phyloP scores from a whole-genome alignment of 768 basidiomycete genomes.

The Pluteus cervinus region DNA sequence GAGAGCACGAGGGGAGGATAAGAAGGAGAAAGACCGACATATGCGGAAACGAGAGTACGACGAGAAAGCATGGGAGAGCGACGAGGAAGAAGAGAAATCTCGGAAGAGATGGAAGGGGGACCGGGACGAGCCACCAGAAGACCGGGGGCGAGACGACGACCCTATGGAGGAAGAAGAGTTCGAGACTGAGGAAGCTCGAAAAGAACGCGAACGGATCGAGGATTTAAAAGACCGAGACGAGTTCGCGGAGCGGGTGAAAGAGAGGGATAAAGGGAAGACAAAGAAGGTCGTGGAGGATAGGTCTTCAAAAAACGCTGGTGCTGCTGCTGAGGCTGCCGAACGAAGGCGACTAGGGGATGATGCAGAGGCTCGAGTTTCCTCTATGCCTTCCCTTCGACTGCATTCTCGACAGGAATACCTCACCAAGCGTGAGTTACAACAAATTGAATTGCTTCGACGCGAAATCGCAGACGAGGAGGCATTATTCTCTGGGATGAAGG shows the following conservation, averaged over 20 bases:
- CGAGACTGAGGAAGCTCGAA: conserved; percentile 70
- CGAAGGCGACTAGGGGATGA: conserved; percentile 82
- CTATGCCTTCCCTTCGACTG: conserved; percentile 70
- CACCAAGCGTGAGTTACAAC: conserved; percentile 93
- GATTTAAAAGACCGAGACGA: conserved; percentile 88
- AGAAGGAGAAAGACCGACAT: conserved; percentile 56
- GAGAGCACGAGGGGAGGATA: conserved; percentile 23
- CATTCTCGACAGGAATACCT: conserved; percentile 95
- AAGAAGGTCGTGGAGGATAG: conserved; percentile 92
- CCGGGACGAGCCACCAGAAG: conserved; percentile 39
- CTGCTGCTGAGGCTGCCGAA: conserved; percentile 77
- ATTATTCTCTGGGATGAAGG: conserved; percentile 85
- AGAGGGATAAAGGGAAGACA: conserved; percentile 76
- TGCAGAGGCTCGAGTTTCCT: conserved; percentile 43
- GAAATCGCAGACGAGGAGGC: conserved; percentile 95
- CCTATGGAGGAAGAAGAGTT: conserved; percentile 36
- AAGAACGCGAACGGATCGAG: conserved; percentile 67
- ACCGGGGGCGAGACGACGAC: conserved; percentile 26
- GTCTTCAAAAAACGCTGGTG: conserved; percentile 68
- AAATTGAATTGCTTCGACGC: conserved; percentile 85
- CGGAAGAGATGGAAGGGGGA: conserved; percentile 56
- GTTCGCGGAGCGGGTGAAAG: conserved; percentile 82
- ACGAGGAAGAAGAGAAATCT: conserved; percentile 76
- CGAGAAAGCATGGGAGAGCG: conserved; percentile 84
- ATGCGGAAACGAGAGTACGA: conserved; percentile 79